These are phyloP conservation scores for Xylariaceae sp. DNA, from an alignment of 2,329 filamentous ascomycete species.

Conservation along the genomic window DNA sequence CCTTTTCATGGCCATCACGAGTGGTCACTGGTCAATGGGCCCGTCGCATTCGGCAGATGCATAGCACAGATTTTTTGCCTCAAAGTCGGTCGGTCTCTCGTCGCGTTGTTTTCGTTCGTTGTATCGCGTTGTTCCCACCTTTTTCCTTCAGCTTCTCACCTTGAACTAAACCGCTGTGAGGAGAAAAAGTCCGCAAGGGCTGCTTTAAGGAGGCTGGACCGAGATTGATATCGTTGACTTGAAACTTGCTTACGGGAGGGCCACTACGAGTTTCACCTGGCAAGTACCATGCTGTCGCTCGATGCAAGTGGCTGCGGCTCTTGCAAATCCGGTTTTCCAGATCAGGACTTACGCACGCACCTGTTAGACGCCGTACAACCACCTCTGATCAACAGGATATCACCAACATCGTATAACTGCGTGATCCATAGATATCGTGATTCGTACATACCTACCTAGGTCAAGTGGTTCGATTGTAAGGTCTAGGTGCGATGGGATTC, in stretches of 20 bases:
- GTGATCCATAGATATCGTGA: background rate
- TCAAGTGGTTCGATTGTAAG: background rate
- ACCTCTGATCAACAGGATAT: background rate
- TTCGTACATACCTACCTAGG: background rate
- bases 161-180: background rate
- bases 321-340: background rate
- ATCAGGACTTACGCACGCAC: background rate
- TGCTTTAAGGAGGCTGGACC: slow-evolving; percentile 9
- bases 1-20: too few relatives aligned
- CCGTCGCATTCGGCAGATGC: slow-evolving; percentile 14
- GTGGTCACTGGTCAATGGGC: slow-evolving; percentile 10
- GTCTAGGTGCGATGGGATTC: background rate
- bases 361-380: too few relatives aligned
- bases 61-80: slow-evolving; percentile 7
- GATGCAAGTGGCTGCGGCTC: background rate
- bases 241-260: background rate
- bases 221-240: background rate
- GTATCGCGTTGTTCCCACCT: slow-evolving; percentile 6
- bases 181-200: slow-evolving; percentile 12
- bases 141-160: background rate
- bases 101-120: background rate
- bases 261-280: too few relatives aligned
- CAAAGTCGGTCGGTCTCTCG: background rate
- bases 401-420: background rate
- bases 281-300: too few relatives aligned